Evolutionary conservation across 345 rosid species (phyloP).

Genomic region (Cochlearia excelsa): DNA sequence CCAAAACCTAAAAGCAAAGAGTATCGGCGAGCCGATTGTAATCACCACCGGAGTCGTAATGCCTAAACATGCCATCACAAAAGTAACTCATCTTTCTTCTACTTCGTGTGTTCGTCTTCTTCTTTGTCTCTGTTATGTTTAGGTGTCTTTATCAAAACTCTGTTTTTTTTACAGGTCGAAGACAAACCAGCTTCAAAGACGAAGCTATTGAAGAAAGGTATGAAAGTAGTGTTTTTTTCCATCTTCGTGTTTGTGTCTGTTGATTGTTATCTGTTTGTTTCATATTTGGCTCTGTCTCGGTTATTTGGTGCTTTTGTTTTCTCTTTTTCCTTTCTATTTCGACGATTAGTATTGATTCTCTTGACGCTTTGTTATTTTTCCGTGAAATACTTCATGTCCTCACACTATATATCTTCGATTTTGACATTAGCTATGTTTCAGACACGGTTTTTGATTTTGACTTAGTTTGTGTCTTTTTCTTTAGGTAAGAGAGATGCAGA

Average conservation of each 20-base stretch:
- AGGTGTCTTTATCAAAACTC: conserved; percentile 20
- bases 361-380: background rate
- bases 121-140: background rate
- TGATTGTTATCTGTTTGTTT: no score
- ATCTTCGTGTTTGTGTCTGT: no score
- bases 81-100: no score
- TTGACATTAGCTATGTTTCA: no score
- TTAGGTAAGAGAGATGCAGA: conserved; percentile 70
- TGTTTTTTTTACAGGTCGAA: conserved; percentile 15
- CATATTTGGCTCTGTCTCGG: no score
- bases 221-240: background rate
- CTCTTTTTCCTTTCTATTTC: background rate
- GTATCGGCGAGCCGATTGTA: no score
- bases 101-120: no score
- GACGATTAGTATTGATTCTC: background rate
- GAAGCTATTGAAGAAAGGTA: conserved; percentile 50
- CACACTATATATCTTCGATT: no score
- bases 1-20: no score
- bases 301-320: background rate
- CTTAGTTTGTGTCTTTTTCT: background rate
- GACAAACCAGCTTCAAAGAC: conserved; percentile 30
- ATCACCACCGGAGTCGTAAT: no score
- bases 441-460: background rate
- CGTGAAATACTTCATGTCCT: background rate
- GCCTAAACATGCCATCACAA: no score